These are phyloP conservation scores for Papiliotrema nemorosa DNA, from an alignment of 1,284 basidiomycete genomes.

Conservation along the genomic window DNA sequence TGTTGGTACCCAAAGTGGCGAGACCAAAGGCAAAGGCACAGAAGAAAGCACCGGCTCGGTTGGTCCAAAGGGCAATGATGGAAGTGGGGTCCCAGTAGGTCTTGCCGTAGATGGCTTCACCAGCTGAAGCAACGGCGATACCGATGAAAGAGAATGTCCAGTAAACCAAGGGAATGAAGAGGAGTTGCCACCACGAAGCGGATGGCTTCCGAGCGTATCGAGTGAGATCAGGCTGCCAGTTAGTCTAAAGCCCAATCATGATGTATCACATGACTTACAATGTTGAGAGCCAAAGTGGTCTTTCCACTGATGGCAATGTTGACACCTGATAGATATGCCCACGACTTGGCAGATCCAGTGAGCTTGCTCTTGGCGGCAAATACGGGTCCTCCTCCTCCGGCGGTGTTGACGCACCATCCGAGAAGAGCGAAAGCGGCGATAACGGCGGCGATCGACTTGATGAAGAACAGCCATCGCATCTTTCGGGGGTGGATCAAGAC, in stretches of 20 bases:
- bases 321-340: slow-evolving; percentile 69
- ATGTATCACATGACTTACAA: slow-evolving; percentile 23
- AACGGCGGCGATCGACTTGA: slow-evolving; percentile 63
- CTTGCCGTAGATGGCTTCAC: slow-evolving; percentile 38
- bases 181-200: slow-evolving; percentile 29
- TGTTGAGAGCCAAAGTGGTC: slow-evolving; percentile 42
- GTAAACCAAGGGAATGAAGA: slow-evolving; percentile 42
- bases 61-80: slow-evolving; percentile 52
- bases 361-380: slow-evolving; percentile 47
- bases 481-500: slow-evolving; percentile 69
- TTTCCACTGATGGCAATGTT: slow-evolving; percentile 64
- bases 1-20: slow-evolving; percentile 69
- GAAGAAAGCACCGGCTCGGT: slow-evolving; percentile 72
- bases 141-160: slow-evolving; percentile 44
- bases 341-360: slow-evolving; percentile 47
- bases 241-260: too few species aligned
- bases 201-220: slow-evolving; percentile 48
- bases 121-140: slow-evolving; percentile 54
- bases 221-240: slow-evolving; percentile 43
- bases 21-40: slow-evolving; percentile 64
- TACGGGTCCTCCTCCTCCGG: slow-evolving; percentile 57
- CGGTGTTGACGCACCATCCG: slow-evolving; percentile 52
- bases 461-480: slow-evolving; percentile 68
- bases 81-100: slow-evolving; percentile 57
- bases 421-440: slow-evolving; percentile 63